Conservation (phyloP, 768 basidiomycete species). For the Jaapia argillacea region DNA sequence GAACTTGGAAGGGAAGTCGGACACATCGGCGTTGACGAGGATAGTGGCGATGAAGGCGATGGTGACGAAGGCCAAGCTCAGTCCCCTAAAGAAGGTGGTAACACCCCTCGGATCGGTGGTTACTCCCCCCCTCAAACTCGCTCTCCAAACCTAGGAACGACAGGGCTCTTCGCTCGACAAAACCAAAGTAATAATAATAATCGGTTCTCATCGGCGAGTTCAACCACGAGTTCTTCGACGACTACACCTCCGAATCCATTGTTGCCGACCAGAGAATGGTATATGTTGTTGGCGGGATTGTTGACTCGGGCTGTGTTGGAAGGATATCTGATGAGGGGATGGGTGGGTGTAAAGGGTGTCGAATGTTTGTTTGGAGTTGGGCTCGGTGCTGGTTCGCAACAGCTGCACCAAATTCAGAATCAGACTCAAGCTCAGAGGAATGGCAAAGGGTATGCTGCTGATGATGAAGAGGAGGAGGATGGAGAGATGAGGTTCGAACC, state of each 20-base stretch:
- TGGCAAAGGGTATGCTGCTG: slow-evolving; percentile 1
- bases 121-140: no score
- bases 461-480: slow-evolving; percentile 7
- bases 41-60: slow-evolving; percentile 18
- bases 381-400: no score
- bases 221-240: slow-evolving; percentile 6
- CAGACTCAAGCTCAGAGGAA: not conserved
- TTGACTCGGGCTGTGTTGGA: slow-evolving; percentile 79
- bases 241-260: slow-evolving; percentile 32
- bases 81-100: not conserved
- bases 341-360: slow-evolving; percentile 62
- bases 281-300: slow-evolving; percentile 65
- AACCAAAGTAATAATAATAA: slow-evolving; percentile 2
- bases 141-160: not conserved
- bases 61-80: not conserved
- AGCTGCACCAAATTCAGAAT: slow-evolving; percentile 12
- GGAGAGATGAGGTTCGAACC: slow-evolving; percentile 51
- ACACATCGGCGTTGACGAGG: slow-evolving; percentile 31
- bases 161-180: slow-evolving; percentile 2
- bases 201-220: slow-evolving; percentile 2
- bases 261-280: slow-evolving; percentile 71
- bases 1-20: slow-evolving; percentile 65
- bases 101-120: not conserved
- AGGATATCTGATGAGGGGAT: slow-evolving; percentile 75
- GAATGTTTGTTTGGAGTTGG: slow-evolving; percentile 71